Percentiles rank a stretch among this genome's conserved stretches.
Evolutionary conservation across 2,329 filamentous ascomycete species (phyloP).

Genomic region (Achaetomium macrosporum): DNA sequence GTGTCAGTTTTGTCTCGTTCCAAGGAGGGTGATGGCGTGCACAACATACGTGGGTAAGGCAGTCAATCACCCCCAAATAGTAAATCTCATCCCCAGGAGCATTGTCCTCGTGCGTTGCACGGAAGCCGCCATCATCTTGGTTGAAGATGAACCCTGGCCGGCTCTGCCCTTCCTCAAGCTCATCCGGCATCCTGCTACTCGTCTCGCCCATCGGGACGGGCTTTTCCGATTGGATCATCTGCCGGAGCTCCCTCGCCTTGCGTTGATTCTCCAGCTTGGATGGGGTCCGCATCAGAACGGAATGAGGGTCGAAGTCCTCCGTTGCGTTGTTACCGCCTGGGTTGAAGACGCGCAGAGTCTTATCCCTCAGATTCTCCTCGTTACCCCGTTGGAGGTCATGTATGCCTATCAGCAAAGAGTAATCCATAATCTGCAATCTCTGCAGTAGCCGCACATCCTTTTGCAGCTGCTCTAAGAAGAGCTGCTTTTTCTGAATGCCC

Average conservation of each 20-base stretch:
- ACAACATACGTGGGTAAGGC: constrained; percentile 81
- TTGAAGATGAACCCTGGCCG: constrained; percentile 77
- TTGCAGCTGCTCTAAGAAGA: constrained; percentile 85
- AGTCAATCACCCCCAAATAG: constrained; percentile 97
- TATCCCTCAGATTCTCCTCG: constrained; percentile 84
- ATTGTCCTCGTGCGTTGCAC: constrained; percentile 88
- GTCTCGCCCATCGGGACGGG: constrained; percentile 88
- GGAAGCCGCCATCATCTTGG: constrained; percentile 86
- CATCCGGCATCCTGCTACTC: constrained; percentile 80
- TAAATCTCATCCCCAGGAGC: constrained; percentile 85
- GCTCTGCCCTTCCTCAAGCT: constrained; percentile 68
- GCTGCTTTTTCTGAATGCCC: constrained; percentile 77
- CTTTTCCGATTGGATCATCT: constrained; percentile 88
- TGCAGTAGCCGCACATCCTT: constrained; percentile 83
- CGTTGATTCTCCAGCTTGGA: constrained; percentile 88
- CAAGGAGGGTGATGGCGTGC: background rate
- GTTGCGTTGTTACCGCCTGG: constrained; percentile 62
- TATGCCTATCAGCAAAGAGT: constrained; percentile 89
- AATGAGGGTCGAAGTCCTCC: constrained; percentile 53
- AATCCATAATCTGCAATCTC: constrained; percentile 94
- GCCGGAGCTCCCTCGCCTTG: constrained; percentile 83
- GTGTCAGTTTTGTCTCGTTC: constrained; percentile 15
- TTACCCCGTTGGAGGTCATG: constrained; percentile 88
- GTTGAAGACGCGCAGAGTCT: constrained; percentile 90
- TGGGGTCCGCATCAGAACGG: constrained; percentile 75